phyloP scores from a whole-genome alignment of 2,329 filamentous ascomycete genomes.

The Blastomyces emzantsi region DNA sequence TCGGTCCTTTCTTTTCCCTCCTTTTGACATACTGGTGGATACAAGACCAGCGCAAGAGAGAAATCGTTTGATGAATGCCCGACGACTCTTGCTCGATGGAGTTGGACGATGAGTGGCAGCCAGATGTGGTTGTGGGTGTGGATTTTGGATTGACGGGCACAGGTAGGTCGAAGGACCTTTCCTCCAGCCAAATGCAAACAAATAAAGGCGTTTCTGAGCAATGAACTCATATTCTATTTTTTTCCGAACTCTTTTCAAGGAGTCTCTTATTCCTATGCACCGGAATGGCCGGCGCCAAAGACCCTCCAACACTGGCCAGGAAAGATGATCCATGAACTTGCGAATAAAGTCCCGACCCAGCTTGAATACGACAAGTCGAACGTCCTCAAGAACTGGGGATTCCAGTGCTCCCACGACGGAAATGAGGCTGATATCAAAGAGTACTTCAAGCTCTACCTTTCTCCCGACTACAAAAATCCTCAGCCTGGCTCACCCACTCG shows the following conservation, averaged over 20 bases:
- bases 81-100: neutral
- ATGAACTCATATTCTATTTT: conserved; percentile 18
- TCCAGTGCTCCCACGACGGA: conserved; percentile 24
- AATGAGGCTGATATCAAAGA: conserved; percentile 16
- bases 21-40: no score
- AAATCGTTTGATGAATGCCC: conserved; percentile 15
- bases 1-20: no score
- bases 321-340: conserved; percentile 17
- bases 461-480: conserved; percentile 5
- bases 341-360: conserved; percentile 17
- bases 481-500: conserved; percentile 2
- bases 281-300: conserved; percentile 24
- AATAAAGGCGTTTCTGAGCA: conserved; percentile 18
- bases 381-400: conserved; percentile 11
- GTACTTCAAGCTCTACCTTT: conserved; percentile 11
- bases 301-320: conserved; percentile 11
- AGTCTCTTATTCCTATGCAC: conserved; percentile 30
- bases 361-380: conserved; percentile 7
- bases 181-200: conserved; percentile 6
- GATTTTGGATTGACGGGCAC: conserved; percentile 13
- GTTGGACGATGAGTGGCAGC: conserved; percentile 17
- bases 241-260: conserved; percentile 14
- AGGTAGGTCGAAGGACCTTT: conserved; percentile 7
- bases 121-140: conserved; percentile 17
- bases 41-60: no score